phyloP scores from a whole-genome alignment of 352 stramenopile species.

The Phytophthora pisi region DNA sequence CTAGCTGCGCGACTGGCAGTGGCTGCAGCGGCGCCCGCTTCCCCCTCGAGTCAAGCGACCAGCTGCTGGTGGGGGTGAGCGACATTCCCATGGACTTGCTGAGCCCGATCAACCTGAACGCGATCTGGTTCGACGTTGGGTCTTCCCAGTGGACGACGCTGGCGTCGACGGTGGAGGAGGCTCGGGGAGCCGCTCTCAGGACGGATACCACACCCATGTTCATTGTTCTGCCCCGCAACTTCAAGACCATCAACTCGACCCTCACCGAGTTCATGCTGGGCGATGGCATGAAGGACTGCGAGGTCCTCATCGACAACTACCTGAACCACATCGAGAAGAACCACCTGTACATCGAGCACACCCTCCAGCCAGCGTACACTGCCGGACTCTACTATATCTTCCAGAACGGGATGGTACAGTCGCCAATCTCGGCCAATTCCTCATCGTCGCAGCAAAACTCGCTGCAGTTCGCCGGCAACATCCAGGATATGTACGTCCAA shows the following conservation, averaged over 20 bases:
- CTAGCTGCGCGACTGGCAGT: not conserved
- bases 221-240: slow-evolving; percentile 12
- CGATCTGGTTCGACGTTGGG: not conserved
- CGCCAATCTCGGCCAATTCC: not conserved
- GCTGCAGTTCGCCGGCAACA: slow-evolving; percentile 16
- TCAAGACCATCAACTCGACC: slow-evolving; percentile 16
- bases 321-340: slow-evolving; percentile 35
- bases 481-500: slow-evolving; percentile 18
- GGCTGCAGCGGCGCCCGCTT: slow-evolving; percentile 11
- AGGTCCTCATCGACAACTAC: slow-evolving; percentile 7
- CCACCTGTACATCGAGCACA: slow-evolving; percentile 48
- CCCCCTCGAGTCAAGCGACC: slow-evolving; percentile 6
- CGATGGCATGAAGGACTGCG: not conserved
- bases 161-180: slow-evolving; percentile 13
- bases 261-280: slow-evolving; percentile 6
- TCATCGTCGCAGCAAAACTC: not conserved
- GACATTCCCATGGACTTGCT: slow-evolving; percentile 8
- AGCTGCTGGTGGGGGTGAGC: slow-evolving; percentile 5
- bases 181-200: not conserved
- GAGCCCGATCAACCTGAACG: slow-evolving; percentile 20
- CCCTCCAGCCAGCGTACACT: slow-evolving; percentile 43
- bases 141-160: slow-evolving; percentile 11
- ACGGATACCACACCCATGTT: not conserved
- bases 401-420: slow-evolving; percentile 33
- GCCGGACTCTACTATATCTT: slow-evolving; percentile 44